These are phyloP conservation scores for Vanilla planifolia DNA, from an alignment of 106 monocot species.

Conservation along the genomic window DNA sequence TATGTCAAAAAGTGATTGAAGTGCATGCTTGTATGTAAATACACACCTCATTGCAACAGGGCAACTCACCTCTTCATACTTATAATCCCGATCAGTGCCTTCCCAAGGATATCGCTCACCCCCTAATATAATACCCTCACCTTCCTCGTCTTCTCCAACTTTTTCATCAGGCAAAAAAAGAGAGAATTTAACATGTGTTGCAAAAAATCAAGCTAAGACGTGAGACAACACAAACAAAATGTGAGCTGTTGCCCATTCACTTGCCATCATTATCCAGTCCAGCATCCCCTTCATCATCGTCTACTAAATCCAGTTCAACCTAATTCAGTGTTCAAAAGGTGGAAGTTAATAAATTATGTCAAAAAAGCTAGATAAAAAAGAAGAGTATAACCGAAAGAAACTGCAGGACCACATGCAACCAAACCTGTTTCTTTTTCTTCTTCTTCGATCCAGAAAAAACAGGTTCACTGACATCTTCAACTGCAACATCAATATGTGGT, in stretches of 20 bases:
- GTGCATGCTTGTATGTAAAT: no score
- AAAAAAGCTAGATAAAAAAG: not conserved
- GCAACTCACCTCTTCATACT: slow-evolving; percentile 74
- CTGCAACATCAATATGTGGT: slow-evolving; percentile 12
- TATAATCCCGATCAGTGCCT: slow-evolving; percentile 86
- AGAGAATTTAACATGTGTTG: no score
- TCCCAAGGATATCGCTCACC: slow-evolving; percentile 67
- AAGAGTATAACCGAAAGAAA: not conserved
- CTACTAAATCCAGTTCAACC: slow-evolving; percentile 67
- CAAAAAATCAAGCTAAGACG: no score
- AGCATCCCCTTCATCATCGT: slow-evolving; percentile 62
- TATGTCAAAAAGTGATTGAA: no score
- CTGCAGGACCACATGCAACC: not conserved
- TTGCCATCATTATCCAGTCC: slow-evolving; percentile 56
- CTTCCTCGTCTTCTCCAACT: slow-evolving; percentile 67
- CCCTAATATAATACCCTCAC: slow-evolving; percentile 51
- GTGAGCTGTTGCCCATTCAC: no score
- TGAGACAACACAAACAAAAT: no score
- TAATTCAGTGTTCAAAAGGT: slow-evolving; percentile 12
- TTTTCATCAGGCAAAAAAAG: slow-evolving; percentile 65
- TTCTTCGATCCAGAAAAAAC: slow-evolving; percentile 88
- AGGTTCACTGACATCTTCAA: slow-evolving; percentile 50
- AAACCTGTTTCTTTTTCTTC: slow-evolving; percentile 94
- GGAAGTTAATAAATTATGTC: not conserved
- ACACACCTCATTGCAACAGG: no score